Conservation (phyloP, 1,284 basidiomycete species). For the Cerioporus squamosus region DNA sequence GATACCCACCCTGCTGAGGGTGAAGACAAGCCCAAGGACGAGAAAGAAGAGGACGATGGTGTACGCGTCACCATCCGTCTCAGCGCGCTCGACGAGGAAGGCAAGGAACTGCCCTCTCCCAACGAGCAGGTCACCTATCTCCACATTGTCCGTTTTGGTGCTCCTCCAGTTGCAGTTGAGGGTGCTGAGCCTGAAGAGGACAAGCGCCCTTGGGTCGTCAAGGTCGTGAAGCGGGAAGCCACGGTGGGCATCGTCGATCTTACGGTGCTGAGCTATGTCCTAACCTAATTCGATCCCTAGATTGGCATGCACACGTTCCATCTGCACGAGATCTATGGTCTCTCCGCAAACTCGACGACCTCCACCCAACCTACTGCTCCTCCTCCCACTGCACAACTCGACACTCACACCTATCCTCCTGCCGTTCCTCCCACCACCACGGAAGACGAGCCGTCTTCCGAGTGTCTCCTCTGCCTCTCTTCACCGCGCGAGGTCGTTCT, state of each 20-base stretch:
- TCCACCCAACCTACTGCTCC: slow-evolving; percentile 44
- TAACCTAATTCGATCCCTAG: slow-evolving; percentile 34
- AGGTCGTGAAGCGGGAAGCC: slow-evolving; percentile 88
- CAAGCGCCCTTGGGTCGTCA: slow-evolving; percentile 81
- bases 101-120: slow-evolving; percentile 60
- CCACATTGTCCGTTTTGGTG: slow-evolving; percentile 77
- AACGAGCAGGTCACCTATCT: slow-evolving; percentile 90
- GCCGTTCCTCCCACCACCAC: slow-evolving; percentile 36
- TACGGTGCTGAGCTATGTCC: slow-evolving; percentile 9
- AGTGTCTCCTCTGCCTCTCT: slow-evolving; percentile 88
- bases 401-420: slow-evolving; percentile 48
- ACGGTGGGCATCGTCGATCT: slow-evolving; percentile 48
- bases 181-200: slow-evolving; percentile 39
- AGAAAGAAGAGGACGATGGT: slow-evolving; percentile 60
- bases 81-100: slow-evolving; percentile 76
- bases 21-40: slow-evolving; percentile 46
- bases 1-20: slow-evolving; percentile 39
- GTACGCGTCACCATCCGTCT: slow-evolving; percentile 78
- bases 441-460: slow-evolving; percentile 80
- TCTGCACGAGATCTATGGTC: slow-evolving; percentile 89
- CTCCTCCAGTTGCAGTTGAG: slow-evolving; percentile 32
- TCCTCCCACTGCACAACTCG: slow-evolving; percentile 36
- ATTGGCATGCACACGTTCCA: slow-evolving; percentile 92
- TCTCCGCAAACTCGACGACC: slow-evolving; percentile 63
- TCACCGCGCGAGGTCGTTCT: slow-evolving; percentile 88